These are phyloP conservation scores for Tolypocladium paradoxum DNA, from an alignment of 2,329 filamentous ascomycete genomes.

Conservation along the genomic window DNA sequence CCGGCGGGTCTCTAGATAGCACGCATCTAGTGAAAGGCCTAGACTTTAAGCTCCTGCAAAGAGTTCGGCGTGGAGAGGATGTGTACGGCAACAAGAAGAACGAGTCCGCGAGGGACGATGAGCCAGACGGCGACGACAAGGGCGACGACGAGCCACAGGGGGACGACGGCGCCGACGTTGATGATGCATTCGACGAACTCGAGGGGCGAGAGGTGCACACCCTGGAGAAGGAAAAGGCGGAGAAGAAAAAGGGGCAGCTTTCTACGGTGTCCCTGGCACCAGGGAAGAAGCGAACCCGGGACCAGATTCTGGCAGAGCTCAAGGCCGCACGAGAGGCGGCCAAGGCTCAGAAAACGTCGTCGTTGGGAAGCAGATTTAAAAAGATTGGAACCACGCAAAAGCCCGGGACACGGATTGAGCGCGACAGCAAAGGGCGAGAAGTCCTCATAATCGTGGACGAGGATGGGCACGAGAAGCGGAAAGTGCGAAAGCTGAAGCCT, in stretches of 20 bases:
- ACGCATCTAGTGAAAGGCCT: slow-evolving; percentile 89
- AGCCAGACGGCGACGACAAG: no score
- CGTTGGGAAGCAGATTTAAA: slow-evolving; percentile 49
- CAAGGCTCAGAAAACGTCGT: slow-evolving; percentile 39
- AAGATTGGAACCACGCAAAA: slow-evolving; percentile 49
- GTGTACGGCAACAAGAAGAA: slow-evolving; percentile 35
- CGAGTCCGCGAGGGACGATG: slow-evolving; percentile 15
- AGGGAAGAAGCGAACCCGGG: slow-evolving; percentile 51
- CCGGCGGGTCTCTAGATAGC: slow-evolving; percentile 68
- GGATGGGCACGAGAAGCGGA: slow-evolving; percentile 55
- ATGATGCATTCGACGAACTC: slow-evolving; percentile 55
- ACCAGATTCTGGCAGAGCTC: slow-evolving; percentile 57
- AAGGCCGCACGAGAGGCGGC: slow-evolving; percentile 52
- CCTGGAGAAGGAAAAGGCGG: slow-evolving; percentile 36
- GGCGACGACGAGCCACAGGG: no score
- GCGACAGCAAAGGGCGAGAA: slow-evolving; percentile 49
- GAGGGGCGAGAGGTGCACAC: slow-evolving; percentile 44
- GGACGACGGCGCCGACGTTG: no score
- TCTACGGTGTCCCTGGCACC: slow-evolving; percentile 40
- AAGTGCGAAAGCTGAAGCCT: slow-evolving; percentile 43
- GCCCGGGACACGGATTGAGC: slow-evolving; percentile 47
- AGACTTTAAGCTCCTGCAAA: slow-evolving; percentile 70
- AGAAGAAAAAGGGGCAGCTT: slow-evolving; percentile 51
- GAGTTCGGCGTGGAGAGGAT: slow-evolving; percentile 59
- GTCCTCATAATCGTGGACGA: slow-evolving; percentile 56